These are phyloP conservation scores for Metrosideros polymorpha DNA, from an alignment of 441 rosid genomes.

Conservation along the genomic window DNA sequence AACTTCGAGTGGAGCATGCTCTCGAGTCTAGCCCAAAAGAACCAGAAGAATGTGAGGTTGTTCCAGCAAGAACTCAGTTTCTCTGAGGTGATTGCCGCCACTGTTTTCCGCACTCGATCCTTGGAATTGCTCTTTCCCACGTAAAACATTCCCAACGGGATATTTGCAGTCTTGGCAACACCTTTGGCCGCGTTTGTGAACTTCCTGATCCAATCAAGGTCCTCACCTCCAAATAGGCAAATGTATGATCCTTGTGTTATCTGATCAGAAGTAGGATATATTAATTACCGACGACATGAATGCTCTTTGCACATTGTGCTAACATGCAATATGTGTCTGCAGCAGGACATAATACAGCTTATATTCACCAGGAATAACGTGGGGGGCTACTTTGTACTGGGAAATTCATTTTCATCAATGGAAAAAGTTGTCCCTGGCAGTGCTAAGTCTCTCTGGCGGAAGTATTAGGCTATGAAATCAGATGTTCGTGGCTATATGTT, in stretches of 20 bases:
- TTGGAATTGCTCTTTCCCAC: slow-evolving; percentile 23
- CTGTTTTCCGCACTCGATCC: slow-evolving; percentile 13
- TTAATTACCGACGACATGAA: not conserved
- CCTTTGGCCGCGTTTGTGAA: slow-evolving; percentile 16
- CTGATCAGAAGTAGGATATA: slow-evolving; percentile 5
- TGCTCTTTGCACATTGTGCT: not conserved
- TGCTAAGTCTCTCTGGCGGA: not conserved
- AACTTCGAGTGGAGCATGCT: slow-evolving; percentile 34
- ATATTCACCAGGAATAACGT: not conserved
- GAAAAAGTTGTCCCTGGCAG: not conserved
- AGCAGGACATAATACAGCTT: not conserved
- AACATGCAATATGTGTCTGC: not conserved
- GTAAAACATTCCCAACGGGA: slow-evolving; percentile 14
- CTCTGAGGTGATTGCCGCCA: not conserved
- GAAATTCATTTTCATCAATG: not conserved
- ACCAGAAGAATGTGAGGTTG: slow-evolving; percentile 2
- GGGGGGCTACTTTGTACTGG: not conserved
- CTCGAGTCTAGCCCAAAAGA: slow-evolving; percentile 31
- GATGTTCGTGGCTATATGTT: not conserved
- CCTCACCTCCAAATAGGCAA: slow-evolving; percentile 30
- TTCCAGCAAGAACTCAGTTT: slow-evolving; percentile 11
- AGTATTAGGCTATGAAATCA: not conserved
- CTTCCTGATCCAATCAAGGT: slow-evolving; percentile 21
- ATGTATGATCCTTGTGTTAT: slow-evolving; percentile 2
- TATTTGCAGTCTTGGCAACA: not conserved